phyloP scores from a whole-genome alignment of 306 rosid species.

The Rubus parviflorus region DNA sequence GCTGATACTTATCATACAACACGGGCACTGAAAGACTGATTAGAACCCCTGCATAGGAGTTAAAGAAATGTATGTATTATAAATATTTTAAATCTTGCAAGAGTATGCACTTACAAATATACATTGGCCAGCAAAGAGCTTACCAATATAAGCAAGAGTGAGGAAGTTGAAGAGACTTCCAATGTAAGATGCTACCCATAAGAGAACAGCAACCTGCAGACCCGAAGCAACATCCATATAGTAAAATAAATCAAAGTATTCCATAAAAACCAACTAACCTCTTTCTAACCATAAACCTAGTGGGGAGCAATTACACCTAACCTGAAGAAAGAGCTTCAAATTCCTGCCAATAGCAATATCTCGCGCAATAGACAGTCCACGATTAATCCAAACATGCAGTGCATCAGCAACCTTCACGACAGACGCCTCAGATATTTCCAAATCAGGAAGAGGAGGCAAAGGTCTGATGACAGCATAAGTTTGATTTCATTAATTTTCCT shows the following conservation, averaged over 20 bases:
- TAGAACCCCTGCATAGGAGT: conserved; percentile 59
- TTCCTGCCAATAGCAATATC: conserved; percentile 80
- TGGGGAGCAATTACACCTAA: conserved; percentile 10
- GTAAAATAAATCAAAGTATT: not conserved
- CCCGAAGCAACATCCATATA: conserved; percentile 11
- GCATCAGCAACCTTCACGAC: conserved; percentile 56
- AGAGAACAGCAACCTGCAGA: conserved; percentile 63
- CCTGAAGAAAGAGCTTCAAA: conserved; percentile 70
- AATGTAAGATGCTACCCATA: conserved; percentile 60
- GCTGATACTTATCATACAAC: conserved; percentile 85
- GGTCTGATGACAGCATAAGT: conserved; percentile 57
- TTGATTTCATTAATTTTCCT: conserved; percentile 8
- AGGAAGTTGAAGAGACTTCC: conserved; percentile 76
- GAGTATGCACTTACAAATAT: not conserved
- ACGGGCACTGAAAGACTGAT: conserved; percentile 82
- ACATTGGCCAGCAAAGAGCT: conserved; percentile 30
- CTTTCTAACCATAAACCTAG: not conserved
- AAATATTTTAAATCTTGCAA: not conserved
- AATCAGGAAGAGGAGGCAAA: conserved; percentile 91
- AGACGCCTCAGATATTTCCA: conserved; percentile 79
- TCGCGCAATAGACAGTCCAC: conserved; percentile 58
- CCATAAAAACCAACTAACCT: conserved; percentile 4
- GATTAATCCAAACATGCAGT: conserved; percentile 65
- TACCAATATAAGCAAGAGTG: conserved; percentile 69
- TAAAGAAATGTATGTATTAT: not conserved